Conservation (phyloP, 208 protist genomes). For the Crithidia bombi region DNA sequence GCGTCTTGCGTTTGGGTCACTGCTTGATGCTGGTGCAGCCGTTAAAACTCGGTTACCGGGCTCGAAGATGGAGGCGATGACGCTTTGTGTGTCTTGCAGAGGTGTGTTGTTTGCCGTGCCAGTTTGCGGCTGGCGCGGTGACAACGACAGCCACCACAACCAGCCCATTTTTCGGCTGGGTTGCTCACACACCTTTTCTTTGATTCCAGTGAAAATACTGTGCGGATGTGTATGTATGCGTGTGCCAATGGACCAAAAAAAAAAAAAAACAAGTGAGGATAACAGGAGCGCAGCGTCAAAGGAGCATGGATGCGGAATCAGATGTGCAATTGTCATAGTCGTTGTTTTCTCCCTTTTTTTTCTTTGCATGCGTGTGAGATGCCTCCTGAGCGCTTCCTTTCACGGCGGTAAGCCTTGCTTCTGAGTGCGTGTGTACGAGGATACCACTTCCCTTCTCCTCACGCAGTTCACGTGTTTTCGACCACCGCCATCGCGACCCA, state of each 20-base stretch:
- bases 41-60: constrained; percentile 11
- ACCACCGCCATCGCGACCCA: too few species aligned
- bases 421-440: too few species aligned
- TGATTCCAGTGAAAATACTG: too few species aligned
- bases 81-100: constrained; percentile 14
- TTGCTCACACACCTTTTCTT: neutral
- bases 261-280: constrained; percentile 11
- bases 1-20: neutral
- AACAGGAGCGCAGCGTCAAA: too few species aligned
- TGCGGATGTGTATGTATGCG: neutral
- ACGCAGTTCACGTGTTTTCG: too few species aligned
- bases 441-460: too few species aligned
- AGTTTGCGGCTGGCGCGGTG: neutral
- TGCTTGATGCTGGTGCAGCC: neutral
- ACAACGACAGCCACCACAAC: constrained; percentile 19
- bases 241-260: constrained; percentile 8
- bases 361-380: neutral
- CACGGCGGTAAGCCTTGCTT: too few species aligned
- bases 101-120: neutral
- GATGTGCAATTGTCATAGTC: too few species aligned
- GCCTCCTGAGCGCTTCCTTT: neutral
- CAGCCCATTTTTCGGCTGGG: constrained; percentile 11
- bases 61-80: constrained; percentile 24
- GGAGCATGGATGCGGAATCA: too few species aligned
- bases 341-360: neutral